Evolutionary conservation across 2,329 filamentous ascomycete genomes (phyloP).

Genomic region (Claviceps sorghi): DNA sequence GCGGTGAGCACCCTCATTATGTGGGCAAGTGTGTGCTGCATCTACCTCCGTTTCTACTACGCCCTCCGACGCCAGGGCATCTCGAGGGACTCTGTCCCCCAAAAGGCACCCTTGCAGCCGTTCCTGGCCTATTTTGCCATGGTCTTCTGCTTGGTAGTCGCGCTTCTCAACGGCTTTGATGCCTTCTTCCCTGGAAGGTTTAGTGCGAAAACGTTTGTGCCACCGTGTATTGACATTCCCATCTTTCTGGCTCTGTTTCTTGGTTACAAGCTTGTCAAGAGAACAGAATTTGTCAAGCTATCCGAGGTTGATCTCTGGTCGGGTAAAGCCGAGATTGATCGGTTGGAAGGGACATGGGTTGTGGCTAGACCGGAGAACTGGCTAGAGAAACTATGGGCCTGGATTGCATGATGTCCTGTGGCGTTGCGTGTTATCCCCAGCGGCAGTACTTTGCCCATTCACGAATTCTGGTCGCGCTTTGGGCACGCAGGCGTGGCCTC

Average conservation of each 20-base stretch:
- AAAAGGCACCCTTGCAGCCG: slow-evolving; percentile 51
- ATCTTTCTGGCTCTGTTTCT: slow-evolving; percentile 47
- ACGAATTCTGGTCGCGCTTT: no score
- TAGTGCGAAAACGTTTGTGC: slow-evolving; percentile 41
- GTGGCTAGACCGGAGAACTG: slow-evolving; percentile 22
- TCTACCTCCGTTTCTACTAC: slow-evolving; percentile 55
- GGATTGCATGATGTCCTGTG: slow-evolving; percentile 22
- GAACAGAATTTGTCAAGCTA: slow-evolving; percentile 32
- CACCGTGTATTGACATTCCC: slow-evolving; percentile 49
- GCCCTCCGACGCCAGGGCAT: slow-evolving; percentile 52
- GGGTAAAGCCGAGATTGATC: slow-evolving; percentile 24
- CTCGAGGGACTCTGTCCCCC: slow-evolving; percentile 47
- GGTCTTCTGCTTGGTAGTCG: slow-evolving; percentile 42
- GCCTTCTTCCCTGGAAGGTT: slow-evolving; percentile 17
- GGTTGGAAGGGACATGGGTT: slow-evolving; percentile 22
- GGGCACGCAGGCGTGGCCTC: no score
- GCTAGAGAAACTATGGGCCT: slow-evolving; percentile 25
- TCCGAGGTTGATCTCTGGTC: slow-evolving; percentile 27
- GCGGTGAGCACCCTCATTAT: slow-evolving; percentile 58
- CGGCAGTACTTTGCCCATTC: no score
- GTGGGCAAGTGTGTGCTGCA: slow-evolving; percentile 52
- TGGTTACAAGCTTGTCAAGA: slow-evolving; percentile 52
- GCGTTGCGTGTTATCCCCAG: neutral
- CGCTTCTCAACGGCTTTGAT: slow-evolving; percentile 57
- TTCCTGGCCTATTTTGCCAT: slow-evolving; percentile 52